Conservation (phyloP, 345 rosid genomes). For the Eucalyptus viminalis region DNA sequence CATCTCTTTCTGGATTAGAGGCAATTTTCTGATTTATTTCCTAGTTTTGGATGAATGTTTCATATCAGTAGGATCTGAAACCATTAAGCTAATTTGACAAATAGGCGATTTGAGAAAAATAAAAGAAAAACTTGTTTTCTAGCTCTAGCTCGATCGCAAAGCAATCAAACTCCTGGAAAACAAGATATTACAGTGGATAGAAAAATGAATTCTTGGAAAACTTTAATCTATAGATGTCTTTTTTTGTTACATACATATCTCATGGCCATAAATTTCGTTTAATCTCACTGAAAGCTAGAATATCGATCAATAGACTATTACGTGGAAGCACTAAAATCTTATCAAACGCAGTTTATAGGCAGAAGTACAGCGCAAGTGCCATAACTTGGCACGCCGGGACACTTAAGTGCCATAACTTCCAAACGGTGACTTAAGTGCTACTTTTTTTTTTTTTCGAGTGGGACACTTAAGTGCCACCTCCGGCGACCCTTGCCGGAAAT, state of each 20-base stretch:
- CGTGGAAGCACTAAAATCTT: not conserved
- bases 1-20: not conserved
- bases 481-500: too few species aligned
- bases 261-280: not conserved
- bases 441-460: too few species aligned
- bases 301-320: not conserved
- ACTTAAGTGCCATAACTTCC: too few species aligned
- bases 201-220: not conserved
- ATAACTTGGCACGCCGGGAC: too few species aligned
- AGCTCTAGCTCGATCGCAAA: not conserved
- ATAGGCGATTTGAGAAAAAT: too few species aligned
- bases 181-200: not conserved
- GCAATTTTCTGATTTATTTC: not conserved
- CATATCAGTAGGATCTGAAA: too few species aligned
- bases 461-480: too few species aligned
- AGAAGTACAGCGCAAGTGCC: too few species aligned
- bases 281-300: not conserved
- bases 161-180: not conserved
- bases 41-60: too few species aligned
- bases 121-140: not conserved
- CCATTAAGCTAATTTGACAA: too few species aligned
- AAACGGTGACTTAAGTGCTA: too few species aligned
- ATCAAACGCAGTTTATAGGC: too few species aligned
- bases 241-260: not conserved
- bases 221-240: not conserved